Evolutionary conservation across 1,139 yeast genomes (phyloP).

Genomic region (Candida mesenterica): DNA sequence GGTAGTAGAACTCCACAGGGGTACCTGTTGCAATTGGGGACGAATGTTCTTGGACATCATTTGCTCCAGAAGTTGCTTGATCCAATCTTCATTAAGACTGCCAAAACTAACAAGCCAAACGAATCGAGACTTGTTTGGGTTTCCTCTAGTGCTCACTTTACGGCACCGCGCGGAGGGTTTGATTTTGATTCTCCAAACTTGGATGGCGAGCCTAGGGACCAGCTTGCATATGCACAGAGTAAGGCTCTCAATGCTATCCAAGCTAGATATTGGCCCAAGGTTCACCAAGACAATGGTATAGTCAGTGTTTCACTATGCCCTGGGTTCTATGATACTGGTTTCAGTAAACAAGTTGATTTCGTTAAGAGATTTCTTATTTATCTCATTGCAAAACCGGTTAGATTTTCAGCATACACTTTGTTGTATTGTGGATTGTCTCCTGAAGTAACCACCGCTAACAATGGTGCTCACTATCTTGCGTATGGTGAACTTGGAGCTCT

Average conservation of each 20-base stretch:
- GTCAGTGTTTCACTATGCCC: conserved; percentile 46
- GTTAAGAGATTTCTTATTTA: conserved; percentile 2
- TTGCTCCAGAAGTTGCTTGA: conserved; percentile 45
- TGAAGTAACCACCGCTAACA: conserved; percentile 11
- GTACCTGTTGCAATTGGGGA: conserved; percentile 46
- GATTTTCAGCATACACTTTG: conserved; percentile 22
- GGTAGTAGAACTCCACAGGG: conserved; percentile 28
- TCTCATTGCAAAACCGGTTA: conserved; percentile 3
- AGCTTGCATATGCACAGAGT: conserved; percentile 40
- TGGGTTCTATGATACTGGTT: conserved; percentile 42
- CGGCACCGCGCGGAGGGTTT: conserved; percentile 40
- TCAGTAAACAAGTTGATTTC: conserved; percentile 28
- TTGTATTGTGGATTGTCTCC: conserved; percentile 23
- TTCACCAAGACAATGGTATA: conserved; percentile 27
- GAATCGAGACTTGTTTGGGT: conserved; percentile 46
- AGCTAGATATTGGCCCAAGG: conserved; percentile 39
- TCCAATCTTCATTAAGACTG: conserved; percentile 37
- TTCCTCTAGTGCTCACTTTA: conserved; percentile 38
- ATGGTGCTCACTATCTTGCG: conserved; percentile 9
- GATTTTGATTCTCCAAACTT: conserved; percentile 35
- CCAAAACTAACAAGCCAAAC: conserved; percentile 12
- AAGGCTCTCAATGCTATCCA: conserved; percentile 47
- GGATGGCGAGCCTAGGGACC: conserved; percentile 10
- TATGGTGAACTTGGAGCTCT: conserved; percentile 8
- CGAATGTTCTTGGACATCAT: conserved; percentile 41